phyloP scores from a whole-genome alignment of 169 alveolate species.

The Eimeria praecox region DNA sequence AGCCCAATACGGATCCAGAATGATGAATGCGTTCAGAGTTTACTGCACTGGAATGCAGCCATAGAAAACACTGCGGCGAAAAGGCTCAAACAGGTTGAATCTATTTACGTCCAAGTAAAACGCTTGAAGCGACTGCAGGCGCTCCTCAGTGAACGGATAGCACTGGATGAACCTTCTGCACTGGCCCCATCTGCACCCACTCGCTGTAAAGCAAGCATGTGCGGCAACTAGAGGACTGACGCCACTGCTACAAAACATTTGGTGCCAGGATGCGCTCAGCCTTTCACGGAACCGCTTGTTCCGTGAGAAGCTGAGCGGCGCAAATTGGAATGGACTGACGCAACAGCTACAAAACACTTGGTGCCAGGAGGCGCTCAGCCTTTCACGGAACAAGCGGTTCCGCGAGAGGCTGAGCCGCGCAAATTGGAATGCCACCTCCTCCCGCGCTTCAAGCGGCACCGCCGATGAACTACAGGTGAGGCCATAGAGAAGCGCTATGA shows the following conservation, averaged over 20 bases:
- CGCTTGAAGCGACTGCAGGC: not conserved
- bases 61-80: too few species aligned
- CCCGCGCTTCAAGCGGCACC: not conserved
- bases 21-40: not conserved
- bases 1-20: not conserved
- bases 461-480: not conserved
- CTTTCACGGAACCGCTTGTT: too few species aligned
- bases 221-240: not conserved
- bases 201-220: not conserved
- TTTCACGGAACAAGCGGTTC: too few species aligned
- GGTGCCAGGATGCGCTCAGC: too few species aligned
- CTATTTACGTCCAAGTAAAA: not conserved
- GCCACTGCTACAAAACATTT: not conserved
- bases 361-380: too few species aligned
- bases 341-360: too few species aligned
- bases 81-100: not conserved
- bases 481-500: not conserved
- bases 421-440: too few species aligned
- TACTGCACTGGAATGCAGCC: not conserved
- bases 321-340: too few species aligned
- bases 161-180: not conserved
- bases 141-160: not conserved
- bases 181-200: not conserved
- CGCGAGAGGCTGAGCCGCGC: too few species aligned
- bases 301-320: too few species aligned